Evolutionary conservation across 1,284 basidiomycete genomes (phyloP), one percentile per base, ranked within the genome.

Genomic region (Trametes polyzona): DNA sequence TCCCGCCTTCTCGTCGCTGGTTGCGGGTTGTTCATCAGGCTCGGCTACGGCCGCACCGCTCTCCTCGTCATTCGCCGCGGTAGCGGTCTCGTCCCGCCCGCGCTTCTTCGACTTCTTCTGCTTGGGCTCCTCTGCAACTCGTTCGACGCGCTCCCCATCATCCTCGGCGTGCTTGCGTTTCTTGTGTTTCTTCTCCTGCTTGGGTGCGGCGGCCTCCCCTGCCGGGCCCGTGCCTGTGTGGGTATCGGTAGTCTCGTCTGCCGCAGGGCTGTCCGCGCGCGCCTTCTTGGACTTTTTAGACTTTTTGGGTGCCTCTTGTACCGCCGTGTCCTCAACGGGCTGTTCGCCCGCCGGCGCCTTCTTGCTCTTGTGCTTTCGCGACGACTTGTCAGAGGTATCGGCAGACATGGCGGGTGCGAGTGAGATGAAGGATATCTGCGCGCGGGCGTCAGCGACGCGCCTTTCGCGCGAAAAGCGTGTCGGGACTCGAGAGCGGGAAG

Each of bases 51-150:
- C 30, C 27, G 21, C 10, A 11, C 16, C 33, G 21, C 29, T 46
- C 3, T 55, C 55, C 14, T 47, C 50, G 32, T 61, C 58, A 51
- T 57, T 62, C 53, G 63, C 43, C 4, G 39, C 46, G n/a, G 55
- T 40, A 4, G 39, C 46, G n/a, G 55, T 40, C 35, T 42, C 47
- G 10, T 52, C 51, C 33, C 47, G 47, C 21, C 37, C 61, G 19
- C 58, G 57, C 33, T 65, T 64, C 58, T 66, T 66, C 41, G 61
- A 60, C 57, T 66, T 67, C 61, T 63, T 57, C 56, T n/a, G n/a
- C n/a, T 58, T 39, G 30, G 37, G 30, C 19, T 53, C 33, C 26
- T 58, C 52, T 9, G 23, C 52, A 3, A n/a, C n/a, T n/a, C n/a
- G n/a, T n/a, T 48, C 36, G 23, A 11, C 12, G 14, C 2, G 29